Conservation (phyloP, 1,284 basidiomycete genomes). For the Sparassis latifolia region DNA sequence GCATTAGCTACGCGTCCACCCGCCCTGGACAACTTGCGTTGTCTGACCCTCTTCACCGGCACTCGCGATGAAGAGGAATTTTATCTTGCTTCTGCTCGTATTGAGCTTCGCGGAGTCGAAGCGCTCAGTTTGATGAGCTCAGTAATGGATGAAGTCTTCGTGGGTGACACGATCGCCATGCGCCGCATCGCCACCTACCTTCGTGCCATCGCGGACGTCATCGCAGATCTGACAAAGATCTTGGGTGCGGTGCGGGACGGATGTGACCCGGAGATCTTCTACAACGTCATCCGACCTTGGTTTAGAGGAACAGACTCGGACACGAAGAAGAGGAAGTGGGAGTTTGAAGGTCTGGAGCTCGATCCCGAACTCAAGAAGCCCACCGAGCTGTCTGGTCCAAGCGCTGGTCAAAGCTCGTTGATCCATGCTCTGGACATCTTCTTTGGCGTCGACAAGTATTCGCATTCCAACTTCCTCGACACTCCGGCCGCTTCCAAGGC, state of each 20-base stretch:
- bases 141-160: constrained; percentile 89
- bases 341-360: constrained; percentile 71
- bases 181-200: constrained; percentile 74
- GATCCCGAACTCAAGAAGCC: constrained; percentile 44
- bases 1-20: constrained; percentile 20
- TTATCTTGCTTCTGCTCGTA: constrained; percentile 84
- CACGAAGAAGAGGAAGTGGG: constrained; percentile 56
- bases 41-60: constrained; percentile 72
- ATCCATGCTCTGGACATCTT: constrained; percentile 90
- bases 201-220: constrained; percentile 54
- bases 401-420: constrained; percentile 86
- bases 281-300: constrained; percentile 86
- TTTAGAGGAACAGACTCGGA: constrained; percentile 82
- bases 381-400: constrained; percentile 76
- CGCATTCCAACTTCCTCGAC: constrained; percentile 28
- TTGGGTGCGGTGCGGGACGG: constrained; percentile 64
- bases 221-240: constrained; percentile 56
- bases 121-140: constrained; percentile 83
- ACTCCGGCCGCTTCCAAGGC: constrained; percentile 22
- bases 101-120: constrained; percentile 86
- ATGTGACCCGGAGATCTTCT: constrained; percentile 80
- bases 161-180: constrained; percentile 75
- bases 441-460: constrained; percentile 73
- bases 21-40: constrained; percentile 52
- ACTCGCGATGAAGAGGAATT: constrained; percentile 87